Evolutionary conservation across 1,139 yeast species (phyloP), one percentile per base, ranked within the genome.

Genomic region (Arxiozyma telluris): DNA sequence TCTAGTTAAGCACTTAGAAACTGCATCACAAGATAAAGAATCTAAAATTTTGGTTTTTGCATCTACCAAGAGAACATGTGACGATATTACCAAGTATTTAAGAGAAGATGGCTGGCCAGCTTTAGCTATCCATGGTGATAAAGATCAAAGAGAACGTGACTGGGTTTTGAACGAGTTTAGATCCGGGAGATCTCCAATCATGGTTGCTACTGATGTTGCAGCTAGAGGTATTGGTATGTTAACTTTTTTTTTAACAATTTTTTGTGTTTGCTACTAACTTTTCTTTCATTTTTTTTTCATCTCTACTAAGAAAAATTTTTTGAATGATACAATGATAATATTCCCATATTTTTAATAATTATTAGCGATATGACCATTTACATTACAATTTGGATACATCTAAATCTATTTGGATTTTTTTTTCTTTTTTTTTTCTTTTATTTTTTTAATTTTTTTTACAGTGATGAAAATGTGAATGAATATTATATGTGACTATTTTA

Each of bases 181-280:
- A 79, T 71, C 82, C 58, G 98, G 98, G 64, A 86, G 84, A 71
- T 83, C 95, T 55, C 96, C 97, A 61, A 86, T 93, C 69, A 90
- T 93, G 98, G 96, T 91, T 71, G 98, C 98, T 60, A 93, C 98
- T 63, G 98, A 93, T 75, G 98, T 93, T 73, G 98, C 98, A 58
- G 96, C 98, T 63, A 89, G 98, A 82, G 98, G 98, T 83, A 91
- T 93, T 79, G 98, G 96, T 90, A 89, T 76, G 98, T 87, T 59
- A 52, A 54, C 42, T 73, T 73, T 58, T 60, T 57, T 60, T 59
- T 59, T 56, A 60, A 56, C 58, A 52, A 52, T 57, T 58, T 52
- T 41, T 51, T 45, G 41, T 52, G 18, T 54, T 44, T 52, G 22
- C 53, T 57, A 55, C 54, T 51, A 56, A 55, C 50, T 51, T 53